Evolutionary conservation across 1,284 basidiomycete genomes (phyloP).

Genomic region (Pyrrhoderma noxium): DNA sequence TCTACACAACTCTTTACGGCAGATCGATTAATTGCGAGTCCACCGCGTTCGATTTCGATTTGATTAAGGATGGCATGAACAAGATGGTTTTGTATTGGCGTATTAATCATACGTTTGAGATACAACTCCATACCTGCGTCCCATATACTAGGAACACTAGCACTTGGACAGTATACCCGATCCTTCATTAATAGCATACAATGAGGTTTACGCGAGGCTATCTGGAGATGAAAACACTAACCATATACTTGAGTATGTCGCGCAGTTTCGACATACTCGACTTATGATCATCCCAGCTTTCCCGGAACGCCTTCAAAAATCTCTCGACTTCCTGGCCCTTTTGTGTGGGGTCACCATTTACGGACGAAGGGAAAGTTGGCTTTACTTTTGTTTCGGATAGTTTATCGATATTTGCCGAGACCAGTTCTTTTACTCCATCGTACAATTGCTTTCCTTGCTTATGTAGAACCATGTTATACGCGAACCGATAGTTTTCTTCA

Average conservation of each 20-base stretch:
- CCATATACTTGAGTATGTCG: slow-evolving; percentile 95
- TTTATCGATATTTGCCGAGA: slow-evolving; percentile 77
- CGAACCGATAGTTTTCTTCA: slow-evolving; percentile 94
- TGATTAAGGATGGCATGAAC: slow-evolving; percentile 79
- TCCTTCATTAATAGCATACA: slow-evolving; percentile 49
- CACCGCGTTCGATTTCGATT: slow-evolving; percentile 88
- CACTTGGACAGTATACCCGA: slow-evolving; percentile 72
- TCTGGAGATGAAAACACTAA: slow-evolving; percentile 32
- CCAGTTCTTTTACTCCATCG: slow-evolving; percentile 75
- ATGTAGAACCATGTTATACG: slow-evolving; percentile 89
- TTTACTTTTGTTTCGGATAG: slow-evolving; percentile 75
- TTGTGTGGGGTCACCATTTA: slow-evolving; percentile 48
- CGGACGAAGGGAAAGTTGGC: slow-evolving; percentile 71
- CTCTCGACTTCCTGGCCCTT: slow-evolving; percentile 75
- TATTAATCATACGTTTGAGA: slow-evolving; percentile 74
- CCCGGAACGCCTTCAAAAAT: slow-evolving; percentile 76
- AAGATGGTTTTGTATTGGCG: slow-evolving; percentile 80
- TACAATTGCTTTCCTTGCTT: slow-evolving; percentile 87
- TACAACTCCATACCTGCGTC: slow-evolving; percentile 85
- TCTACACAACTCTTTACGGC: slow-evolving; percentile 88
- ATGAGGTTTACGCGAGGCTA: neutral
- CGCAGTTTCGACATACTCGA: slow-evolving; percentile 86
- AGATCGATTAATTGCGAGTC: slow-evolving; percentile 86
- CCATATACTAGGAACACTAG: slow-evolving; percentile 72
- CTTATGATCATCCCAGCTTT: slow-evolving; percentile 93